Evolutionary conservation across 163 green algal species (phyloP), one percentile per base, ranked within the genome.

Genomic region (Scenedesmus sp.): DNA sequence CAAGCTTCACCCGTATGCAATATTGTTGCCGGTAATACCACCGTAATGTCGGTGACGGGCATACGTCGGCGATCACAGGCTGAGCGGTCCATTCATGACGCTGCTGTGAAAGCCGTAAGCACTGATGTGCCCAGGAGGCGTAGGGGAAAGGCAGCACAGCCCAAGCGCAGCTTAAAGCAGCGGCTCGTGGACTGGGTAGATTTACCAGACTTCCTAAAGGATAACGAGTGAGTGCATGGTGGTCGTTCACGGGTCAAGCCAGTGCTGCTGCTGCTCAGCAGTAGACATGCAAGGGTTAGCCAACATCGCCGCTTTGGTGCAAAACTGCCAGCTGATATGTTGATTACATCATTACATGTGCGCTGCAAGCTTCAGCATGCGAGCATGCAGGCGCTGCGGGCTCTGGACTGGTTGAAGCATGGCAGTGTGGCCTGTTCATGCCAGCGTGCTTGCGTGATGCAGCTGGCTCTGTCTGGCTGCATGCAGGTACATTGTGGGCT

Each of bases 141-240:
- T 34, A 79, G 13, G 23, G 70, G 70, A 3, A 79, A 52, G 20
- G 76, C 76, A 84, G 76, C 76, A 59, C 76, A 84, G 26, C 54
- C 23, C 34, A 52, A 76, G 70, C 56, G 85, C 70, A 79, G 70
- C 34, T 20, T 86, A 10, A 83, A 89, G 55, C 96, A 92, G 23
- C 81, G 94, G 23, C 23, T 79, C 0, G 70, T 79, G 23, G 70
- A 79, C 23, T 79, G 70, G 70, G 70, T 79, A 15, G 70, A 79
- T 54, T 73, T 97, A 4, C 96, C 96, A 13, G 89, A 93, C 1
- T 97, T 97, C 90, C 82, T 97, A 0, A 90, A 92, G 20, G 96
- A 98, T 88, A 98, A 98, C 84, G 94, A 98, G 89, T 98, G 64
- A 85, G 87, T 74, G 60, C 26, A 84, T 84, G 8, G 76, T 4